Evolutionary conservation across 1,139 yeast genomes (phyloP), one percentile per base, ranked within the genome.

Genomic region (Hyphopichia khmerensis): DNA sequence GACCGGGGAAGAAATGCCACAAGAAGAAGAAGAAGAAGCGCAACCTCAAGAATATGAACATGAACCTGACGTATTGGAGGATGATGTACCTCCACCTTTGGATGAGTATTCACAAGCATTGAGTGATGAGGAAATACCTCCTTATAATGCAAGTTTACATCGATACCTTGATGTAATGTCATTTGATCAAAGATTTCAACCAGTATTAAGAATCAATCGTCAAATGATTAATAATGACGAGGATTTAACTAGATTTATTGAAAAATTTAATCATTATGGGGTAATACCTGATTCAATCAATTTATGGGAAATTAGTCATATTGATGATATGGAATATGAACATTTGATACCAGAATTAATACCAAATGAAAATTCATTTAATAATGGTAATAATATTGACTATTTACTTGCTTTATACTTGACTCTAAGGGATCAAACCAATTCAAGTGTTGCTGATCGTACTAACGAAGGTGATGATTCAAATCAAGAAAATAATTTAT

Each of bases 151-250:
- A 18, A 55, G 54, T 10, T 63, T 72, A 32, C 75, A 72, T 44
- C 59, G 60, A 36, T 56, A 57, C 41, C 56, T 64, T 14, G 78
- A 72, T 45, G 50, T 70, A 30, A 48, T 72, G 16, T 69, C 76
- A 5, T 72, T 65, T 51, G 77, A 72, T 51, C 69, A 74, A 6
- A 48, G 77, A 33, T 70, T 64, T 44, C 48, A 61, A 1, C 77
- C 77, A 0, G 64, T 69, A 7, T 55, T 72, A 14, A 53, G 77
- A 33, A 61, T 71, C 32, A 72, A 72, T 48, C 56, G 65, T 16
- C 44, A 58, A 4, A 47, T 71, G 30, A 60, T 71, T 16, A 57
- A 54, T 33, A 58, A 62, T 29, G 64, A 64, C 11, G 46, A 44
- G 7, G 61, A 61, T 16, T 52, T 72, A 26, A 47, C 50, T 4